Evolutionary conservation across 73 alveolate species (phyloP).

Genomic region (Diophrys appendiculata): DNA sequence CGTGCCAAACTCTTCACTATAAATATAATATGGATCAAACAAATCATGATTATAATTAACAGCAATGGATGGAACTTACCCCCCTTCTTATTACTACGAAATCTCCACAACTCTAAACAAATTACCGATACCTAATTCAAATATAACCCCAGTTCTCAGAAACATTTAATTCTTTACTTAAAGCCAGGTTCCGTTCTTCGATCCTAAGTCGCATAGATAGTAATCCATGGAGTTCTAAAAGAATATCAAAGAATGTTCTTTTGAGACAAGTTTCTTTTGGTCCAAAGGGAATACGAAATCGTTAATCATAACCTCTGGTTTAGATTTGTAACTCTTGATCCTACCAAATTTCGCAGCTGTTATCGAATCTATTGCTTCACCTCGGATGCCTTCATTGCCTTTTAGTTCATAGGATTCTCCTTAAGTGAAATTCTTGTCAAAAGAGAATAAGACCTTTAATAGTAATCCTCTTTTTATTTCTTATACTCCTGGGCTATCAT

Average conservation of each 20-base stretch:
- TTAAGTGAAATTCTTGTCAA: constrained; percentile 6
- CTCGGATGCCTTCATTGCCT: background rate
- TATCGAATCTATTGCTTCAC: background rate
- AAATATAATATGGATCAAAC: background rate
- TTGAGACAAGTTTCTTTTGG: background rate
- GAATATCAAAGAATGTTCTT: constrained; percentile 10
- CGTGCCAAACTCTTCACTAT: background rate
- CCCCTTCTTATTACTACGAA: background rate
- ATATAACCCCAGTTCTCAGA: background rate
- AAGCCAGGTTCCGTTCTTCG: constrained; percentile 4
- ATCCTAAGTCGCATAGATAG: background rate
- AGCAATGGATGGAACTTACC: background rate
- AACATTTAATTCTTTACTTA: background rate
- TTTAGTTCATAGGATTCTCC: background rate
- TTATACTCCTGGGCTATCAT: too few species aligned
- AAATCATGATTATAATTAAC: too few species aligned
- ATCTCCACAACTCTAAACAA: background rate
- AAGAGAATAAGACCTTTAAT: too few species aligned
- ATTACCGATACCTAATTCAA: constrained; percentile 6
- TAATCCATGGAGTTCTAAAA: background rate
- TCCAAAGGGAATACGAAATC: constrained; percentile 1
- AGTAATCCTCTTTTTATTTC: too few species aligned
- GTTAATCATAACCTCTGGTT: background rate
- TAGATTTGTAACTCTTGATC: background rate
- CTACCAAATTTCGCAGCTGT: constrained; percentile 19